These are phyloP conservation scores for Candida sakaeoensis DNA, from an alignment of 805 yeast species.

Conservation along the genomic window DNA sequence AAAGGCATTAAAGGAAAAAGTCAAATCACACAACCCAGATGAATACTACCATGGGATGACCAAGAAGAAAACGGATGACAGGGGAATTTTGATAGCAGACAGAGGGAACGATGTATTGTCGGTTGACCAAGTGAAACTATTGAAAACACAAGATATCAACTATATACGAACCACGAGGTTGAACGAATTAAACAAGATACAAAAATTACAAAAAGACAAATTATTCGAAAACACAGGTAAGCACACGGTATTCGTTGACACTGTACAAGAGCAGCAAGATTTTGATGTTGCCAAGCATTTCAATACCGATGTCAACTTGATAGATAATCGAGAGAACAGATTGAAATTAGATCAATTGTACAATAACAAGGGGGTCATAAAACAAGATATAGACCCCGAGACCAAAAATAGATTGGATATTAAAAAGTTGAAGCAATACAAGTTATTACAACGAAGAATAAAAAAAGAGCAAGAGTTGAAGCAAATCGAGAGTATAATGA, in stretches of 20 bases:
- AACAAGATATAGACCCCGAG: constrained; percentile 29
- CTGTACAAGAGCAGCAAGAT: constrained; percentile 46
- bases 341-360: constrained; percentile 58
- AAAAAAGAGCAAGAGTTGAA: constrained; percentile 67
- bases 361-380: constrained; percentile 28
- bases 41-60: constrained; percentile 96
- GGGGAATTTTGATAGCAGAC: constrained; percentile 66
- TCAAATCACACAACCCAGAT: constrained; percentile 78
- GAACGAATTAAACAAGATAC: constrained; percentile 63
- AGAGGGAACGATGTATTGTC: constrained; percentile 60
- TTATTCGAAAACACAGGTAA: constrained; percentile 58
- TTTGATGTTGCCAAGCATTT: constrained; percentile 68
- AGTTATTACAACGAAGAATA: constrained; percentile 58
- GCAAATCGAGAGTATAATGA: constrained; percentile 69
- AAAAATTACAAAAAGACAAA: constrained; percentile 48
- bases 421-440: constrained; percentile 59
- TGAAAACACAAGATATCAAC: constrained; percentile 88
- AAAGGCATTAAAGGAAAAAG: constrained; percentile 71
- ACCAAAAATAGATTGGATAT: constrained; percentile 35
- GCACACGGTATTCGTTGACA: constrained; percentile 84
- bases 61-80: constrained; percentile 57
- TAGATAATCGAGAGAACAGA: constrained; percentile 69
- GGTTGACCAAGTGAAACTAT: constrained; percentile 72
- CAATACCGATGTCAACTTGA: constrained; percentile 62
- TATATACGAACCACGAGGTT: constrained; percentile 76